Percentiles rank a stretch among this genome's conserved stretches.
Conservation (phyloP, 2,329 filamentous ascomycete genomes). For the Helotiales sp. region DNA sequence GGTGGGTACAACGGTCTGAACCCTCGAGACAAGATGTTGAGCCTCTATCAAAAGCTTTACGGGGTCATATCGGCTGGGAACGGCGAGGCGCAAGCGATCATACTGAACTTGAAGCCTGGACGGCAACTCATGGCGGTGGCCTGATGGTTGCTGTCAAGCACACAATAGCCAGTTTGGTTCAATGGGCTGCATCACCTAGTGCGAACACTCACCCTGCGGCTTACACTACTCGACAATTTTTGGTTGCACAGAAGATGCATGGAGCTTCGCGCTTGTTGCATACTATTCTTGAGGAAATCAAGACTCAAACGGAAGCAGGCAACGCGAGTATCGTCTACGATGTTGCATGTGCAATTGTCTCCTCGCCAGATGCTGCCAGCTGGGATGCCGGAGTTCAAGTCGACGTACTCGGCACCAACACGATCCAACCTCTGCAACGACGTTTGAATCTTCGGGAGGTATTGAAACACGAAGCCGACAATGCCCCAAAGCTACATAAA, state of each 20-base stretch:
- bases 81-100: constrained; percentile 63
- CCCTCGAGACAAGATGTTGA: constrained; percentile 70
- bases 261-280: constrained; percentile 61
- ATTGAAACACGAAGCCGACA: constrained; percentile 31
- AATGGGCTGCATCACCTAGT: constrained; percentile 63
- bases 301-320: constrained; percentile 58
- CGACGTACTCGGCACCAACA: constrained; percentile 12
- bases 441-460: constrained; percentile 33
- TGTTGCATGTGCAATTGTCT: constrained; percentile 67
- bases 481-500: constrained; percentile 29
- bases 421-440: constrained; percentile 24
- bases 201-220: constrained; percentile 58
- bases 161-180: constrained; percentile 61
- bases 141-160: constrained; percentile 58
- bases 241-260: constrained; percentile 59
- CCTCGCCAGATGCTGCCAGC: constrained; percentile 57
- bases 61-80: constrained; percentile 55
- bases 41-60: constrained; percentile 65
- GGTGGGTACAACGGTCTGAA: constrained; percentile 64
- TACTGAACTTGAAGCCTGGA: constrained; percentile 70
- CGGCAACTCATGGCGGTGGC: constrained; percentile 54
- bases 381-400: constrained; percentile 17
- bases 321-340: constrained; percentile 66
- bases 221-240: constrained; percentile 72
- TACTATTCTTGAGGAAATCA: constrained; percentile 67